phyloP scores from a whole-genome alignment of 2,329 filamentous ascomycete genomes.

The Reticulascus tulasneorum region DNA sequence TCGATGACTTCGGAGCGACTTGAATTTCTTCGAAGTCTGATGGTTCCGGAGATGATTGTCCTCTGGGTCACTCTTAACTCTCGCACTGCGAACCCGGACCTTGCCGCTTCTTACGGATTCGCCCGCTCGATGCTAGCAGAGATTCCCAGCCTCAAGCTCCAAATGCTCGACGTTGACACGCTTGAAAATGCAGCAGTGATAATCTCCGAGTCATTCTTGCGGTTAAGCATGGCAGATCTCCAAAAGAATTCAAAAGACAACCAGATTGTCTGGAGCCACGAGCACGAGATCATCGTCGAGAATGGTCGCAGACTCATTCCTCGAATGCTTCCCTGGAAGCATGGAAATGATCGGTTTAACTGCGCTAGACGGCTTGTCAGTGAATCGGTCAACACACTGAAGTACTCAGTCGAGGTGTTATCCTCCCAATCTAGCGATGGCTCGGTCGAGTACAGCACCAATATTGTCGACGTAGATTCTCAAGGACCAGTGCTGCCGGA shows the following conservation, averaged over 20 bases:
- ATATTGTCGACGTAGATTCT: slow-evolving; percentile 13
- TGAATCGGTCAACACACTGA: slow-evolving; percentile 26
- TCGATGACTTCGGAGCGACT: slow-evolving; percentile 26
- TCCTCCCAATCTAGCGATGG: slow-evolving; percentile 11
- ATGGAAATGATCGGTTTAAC: slow-evolving; percentile 34
- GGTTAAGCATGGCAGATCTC: slow-evolving; percentile 6
- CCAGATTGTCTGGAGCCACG: slow-evolving; percentile 9
- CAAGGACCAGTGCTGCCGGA: neutral
- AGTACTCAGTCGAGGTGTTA: slow-evolving; percentile 24
- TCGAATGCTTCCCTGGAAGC: slow-evolving; percentile 33
- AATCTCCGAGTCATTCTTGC: slow-evolving; percentile 10
- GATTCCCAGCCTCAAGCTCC: slow-evolving; percentile 12
- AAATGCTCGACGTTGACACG: slow-evolving; percentile 14
- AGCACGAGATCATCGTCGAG: slow-evolving; percentile 28
- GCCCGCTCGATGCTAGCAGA: slow-evolving; percentile 12
- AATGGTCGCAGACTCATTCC: slow-evolving; percentile 28
- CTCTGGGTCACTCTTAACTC: slow-evolving; percentile 20
- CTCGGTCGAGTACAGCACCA: slow-evolving; percentile 16
- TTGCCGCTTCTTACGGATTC: slow-evolving; percentile 15
- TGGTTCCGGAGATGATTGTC: slow-evolving; percentile 12
- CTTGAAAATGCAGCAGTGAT: neutral
- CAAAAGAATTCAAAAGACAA: slow-evolving; percentile 1
- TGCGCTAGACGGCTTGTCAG: slow-evolving; percentile 31
- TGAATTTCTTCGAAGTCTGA: slow-evolving; percentile 15
- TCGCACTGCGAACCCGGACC: slow-evolving; percentile 14